These are phyloP conservation scores for Cornus kousa DNA, from an alignment of 148 eudicot genomes.

Conservation along the genomic window DNA sequence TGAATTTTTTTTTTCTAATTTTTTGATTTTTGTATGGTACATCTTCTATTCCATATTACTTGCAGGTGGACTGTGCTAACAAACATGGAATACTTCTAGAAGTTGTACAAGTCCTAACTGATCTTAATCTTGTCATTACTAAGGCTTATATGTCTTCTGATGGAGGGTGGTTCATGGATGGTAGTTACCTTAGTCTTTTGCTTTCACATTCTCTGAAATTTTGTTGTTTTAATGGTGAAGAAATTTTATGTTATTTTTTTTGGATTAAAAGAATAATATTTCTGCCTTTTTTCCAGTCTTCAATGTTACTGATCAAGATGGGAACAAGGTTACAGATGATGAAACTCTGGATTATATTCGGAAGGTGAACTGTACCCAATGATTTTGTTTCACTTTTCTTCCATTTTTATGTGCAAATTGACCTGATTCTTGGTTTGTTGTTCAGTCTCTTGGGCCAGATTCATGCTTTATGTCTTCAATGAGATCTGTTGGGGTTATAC, in stretches of 20 bases:
- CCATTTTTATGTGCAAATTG: background rate
- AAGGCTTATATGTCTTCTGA: constrained; percentile 98
- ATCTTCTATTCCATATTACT: constrained; percentile 20
- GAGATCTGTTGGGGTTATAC: constrained; percentile 67
- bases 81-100: constrained; percentile 84
- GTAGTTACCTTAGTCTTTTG: constrained; percentile 21
- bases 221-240: background rate
- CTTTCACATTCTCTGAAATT: background rate
- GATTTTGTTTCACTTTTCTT: background rate
- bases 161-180: constrained; percentile 81
- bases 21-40: constrained; percentile 3
- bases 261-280: background rate
- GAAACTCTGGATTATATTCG: constrained; percentile 69
- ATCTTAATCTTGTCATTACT: constrained; percentile 72
- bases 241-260: background rate
- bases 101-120: constrained; percentile 93
- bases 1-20: background rate
- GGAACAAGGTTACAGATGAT: constrained; percentile 85
- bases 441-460: constrained; percentile 87
- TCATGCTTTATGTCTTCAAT: constrained; percentile 48
- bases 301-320: constrained; percentile 87
- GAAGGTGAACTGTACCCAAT: constrained; percentile 41
- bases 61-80: constrained; percentile 91
- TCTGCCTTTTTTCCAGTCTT: constrained; percentile 50
- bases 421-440: constrained; percentile 16